phyloP scores from a whole-genome alignment of 345 rosid species.

The Citrus reticulata region DNA sequence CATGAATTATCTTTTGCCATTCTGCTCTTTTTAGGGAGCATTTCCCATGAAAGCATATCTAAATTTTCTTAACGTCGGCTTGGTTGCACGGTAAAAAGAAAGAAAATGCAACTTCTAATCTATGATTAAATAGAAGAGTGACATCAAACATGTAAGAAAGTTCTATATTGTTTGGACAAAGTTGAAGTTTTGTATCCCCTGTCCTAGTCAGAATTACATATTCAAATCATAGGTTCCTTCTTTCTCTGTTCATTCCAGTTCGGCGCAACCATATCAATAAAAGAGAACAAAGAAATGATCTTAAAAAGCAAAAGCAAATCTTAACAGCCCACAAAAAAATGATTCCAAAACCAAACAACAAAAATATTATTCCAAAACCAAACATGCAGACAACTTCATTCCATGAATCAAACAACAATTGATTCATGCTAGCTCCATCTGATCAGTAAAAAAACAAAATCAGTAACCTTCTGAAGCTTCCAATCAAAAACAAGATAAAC shows the following conservation, averaged over 20 bases:
- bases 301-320: background rate
- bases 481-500: background rate
- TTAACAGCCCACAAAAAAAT: background rate
- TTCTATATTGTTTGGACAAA: background rate
- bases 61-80: background rate
- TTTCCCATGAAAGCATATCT: background rate
- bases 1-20: background rate
- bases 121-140: background rate
- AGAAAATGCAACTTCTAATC: background rate
- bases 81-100: background rate
- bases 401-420: background rate
- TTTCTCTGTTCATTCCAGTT: background rate
- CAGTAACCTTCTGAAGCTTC: background rate
- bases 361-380: background rate
- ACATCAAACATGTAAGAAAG: slow-evolving; percentile 2
- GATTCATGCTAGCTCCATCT: slow-evolving; percentile 11
- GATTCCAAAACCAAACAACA: background rate
- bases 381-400: background rate
- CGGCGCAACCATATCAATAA: background rate
- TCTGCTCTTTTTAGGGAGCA: background rate
- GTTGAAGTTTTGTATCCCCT: background rate
- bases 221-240: background rate
- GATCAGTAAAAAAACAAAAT: background rate
- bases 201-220: background rate
- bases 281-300: background rate